phyloP scores from a whole-genome alignment of 176 grass and related monocot genomes.

The Phragmites australis region DNA sequence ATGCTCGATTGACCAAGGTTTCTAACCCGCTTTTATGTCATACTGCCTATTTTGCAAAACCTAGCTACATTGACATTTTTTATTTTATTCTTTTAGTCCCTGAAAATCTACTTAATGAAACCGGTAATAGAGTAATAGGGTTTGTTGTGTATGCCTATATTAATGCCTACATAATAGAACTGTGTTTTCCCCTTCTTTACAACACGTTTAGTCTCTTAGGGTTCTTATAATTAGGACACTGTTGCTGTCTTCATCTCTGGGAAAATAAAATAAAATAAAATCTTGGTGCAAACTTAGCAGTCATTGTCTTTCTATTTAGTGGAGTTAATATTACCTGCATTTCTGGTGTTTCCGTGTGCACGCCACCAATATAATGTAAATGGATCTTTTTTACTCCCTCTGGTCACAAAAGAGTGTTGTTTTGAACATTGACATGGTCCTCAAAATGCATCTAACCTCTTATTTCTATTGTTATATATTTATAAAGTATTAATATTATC shows the following conservation, averaged over 20 bases:
- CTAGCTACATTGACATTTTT: not conserved
- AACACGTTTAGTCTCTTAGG: not conserved
- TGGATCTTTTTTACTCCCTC: too few relatives aligned
- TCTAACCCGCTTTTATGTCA: not conserved
- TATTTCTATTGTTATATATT: too few relatives aligned
- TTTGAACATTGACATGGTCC: too few relatives aligned
- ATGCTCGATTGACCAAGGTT: constrained; percentile 58
- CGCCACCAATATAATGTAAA: too few relatives aligned
- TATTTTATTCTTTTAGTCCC: not conserved
- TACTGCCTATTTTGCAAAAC: constrained; percentile 18
- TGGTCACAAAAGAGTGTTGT: too few relatives aligned
- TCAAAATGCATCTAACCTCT: too few relatives aligned
- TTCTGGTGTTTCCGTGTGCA: too few relatives aligned
- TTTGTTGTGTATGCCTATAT: not conserved
- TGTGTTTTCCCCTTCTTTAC: not conserved
- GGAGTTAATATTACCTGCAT: not conserved
- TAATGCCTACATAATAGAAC: not conserved
- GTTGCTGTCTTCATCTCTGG: not conserved
- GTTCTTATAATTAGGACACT: constrained; percentile 7
- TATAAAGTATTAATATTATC: too few relatives aligned
- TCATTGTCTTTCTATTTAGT: constrained; percentile 10
- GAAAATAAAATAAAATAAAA: not conserved
- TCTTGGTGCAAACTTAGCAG: not conserved
- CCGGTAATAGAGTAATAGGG: not conserved
- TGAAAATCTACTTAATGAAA: not conserved